Base-by-base conservation (phyloP, 495 filamentous ascomycete genomes). In the Delitschia confertaspora region DNA sequence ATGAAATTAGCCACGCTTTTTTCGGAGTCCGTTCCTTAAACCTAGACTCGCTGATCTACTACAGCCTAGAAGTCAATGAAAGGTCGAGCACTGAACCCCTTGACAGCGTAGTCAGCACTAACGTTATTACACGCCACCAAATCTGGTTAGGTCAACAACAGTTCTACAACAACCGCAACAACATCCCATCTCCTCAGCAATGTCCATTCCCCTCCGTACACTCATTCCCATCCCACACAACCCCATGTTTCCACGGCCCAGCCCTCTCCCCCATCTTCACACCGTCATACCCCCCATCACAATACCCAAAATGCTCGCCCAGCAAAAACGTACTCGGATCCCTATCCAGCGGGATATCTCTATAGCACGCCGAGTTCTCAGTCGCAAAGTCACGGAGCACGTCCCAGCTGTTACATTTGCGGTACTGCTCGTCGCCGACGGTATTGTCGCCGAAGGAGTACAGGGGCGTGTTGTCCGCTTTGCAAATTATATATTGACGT, bases 391-490 rank as follows among this genome's bases (percentile, higher is more conserved):
- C 32, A 2, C 42, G 32, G 18, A 46, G 23, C 5, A n/a, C 33
- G 20, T 46, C 42, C 42, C 42, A 46, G 6, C 18, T 27, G 17
- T 38, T 25, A 26, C 42, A 46, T 21, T 38, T 46, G 3, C 25
- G 33, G 14, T 27, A 31, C 42, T 46, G 42, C 22, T 31, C 42
- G 18, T 46, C 42, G 10, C 42, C 42, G 11, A 33, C 42, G 2
- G 42, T 46, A 13, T 46, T 20, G 23, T 46, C 42, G 33, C 42
- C 42, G 14, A 46, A 46, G 1, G 23, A 13, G 17, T 46, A 46
- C 8, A 46, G 42, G 18, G 42, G 42, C 6, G 42, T 46, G 23
- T 38, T 46, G 23, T 46, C 42, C 1, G 42, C 42, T 16, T 46
- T 46, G 42, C 42, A 46, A 6, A 46, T 38, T 1, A 38, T 19